A percentile compares a stretch with the other conserved stretches of the same genome.
These are phyloP conservation scores for thale cress (Arabidopsis thaliana) DNA, from an alignment of 345 rosid species.

Conservation along the genomic window DNA sequence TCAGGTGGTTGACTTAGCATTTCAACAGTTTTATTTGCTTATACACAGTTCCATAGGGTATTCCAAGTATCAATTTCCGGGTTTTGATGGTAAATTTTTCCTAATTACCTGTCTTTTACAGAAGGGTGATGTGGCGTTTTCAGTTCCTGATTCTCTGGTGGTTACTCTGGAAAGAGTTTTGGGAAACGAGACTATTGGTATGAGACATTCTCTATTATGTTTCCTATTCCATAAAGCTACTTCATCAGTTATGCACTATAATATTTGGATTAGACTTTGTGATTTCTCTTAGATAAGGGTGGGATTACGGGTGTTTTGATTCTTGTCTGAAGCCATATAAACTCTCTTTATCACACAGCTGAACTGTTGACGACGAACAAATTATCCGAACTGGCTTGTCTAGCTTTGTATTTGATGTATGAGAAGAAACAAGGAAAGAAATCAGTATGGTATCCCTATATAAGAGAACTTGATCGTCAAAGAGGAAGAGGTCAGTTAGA, in stretches of 20 bases:
- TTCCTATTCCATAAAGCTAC: background rate
- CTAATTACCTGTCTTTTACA: conserved; percentile 29
- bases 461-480: conserved; percentile 97
- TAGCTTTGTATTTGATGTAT: conserved; percentile 95
- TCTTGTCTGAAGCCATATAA: conserved; percentile 11
- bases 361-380: conserved; percentile 91
- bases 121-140: conserved; percentile 89
- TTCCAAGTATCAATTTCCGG: background rate
- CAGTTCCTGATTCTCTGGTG: conserved; percentile 82
- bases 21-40: background rate
- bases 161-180: conserved; percentile 95
- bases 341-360: conserved; percentile 51
- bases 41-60: background rate
- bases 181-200: conserved; percentile 96
- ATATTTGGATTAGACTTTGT: background rate
- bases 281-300: background rate
- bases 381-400: conserved; percentile 89
- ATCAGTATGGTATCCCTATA: conserved; percentile 95
- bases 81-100: background rate
- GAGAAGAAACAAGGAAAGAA: conserved; percentile 97
- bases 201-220: conserved; percentile 39
- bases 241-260: background rate
- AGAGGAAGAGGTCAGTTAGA: conserved; percentile 94
- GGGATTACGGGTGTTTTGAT: background rate
- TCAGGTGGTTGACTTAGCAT: conserved; percentile 52